A percentile compares a stretch with the other conserved stretches of the same genome.
These are phyloP conservation scores for Paraphoma sp. DNA, from an alignment of 2,329 filamentous ascomycete genomes.

Conservation along the genomic window DNA sequence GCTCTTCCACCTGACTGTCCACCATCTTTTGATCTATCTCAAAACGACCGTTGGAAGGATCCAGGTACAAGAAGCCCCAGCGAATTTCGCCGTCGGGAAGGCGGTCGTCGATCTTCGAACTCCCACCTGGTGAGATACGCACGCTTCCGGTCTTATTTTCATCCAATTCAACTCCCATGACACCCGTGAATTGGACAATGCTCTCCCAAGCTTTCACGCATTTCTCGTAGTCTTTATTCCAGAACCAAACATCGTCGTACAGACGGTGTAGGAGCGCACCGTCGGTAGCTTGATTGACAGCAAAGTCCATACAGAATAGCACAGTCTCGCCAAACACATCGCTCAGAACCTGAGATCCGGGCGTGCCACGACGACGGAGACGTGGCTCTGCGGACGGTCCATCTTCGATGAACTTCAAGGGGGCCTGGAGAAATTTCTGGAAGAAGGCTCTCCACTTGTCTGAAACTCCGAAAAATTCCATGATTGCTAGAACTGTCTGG, in stretches of 20 bases:
- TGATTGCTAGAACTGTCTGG: slow-evolving; percentile 51
- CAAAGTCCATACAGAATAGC: slow-evolving; percentile 56
- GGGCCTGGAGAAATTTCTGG: slow-evolving; percentile 54
- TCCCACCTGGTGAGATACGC: slow-evolving; percentile 31
- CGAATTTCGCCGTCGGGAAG: slow-evolving; percentile 39
- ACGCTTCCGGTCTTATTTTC: slow-evolving; percentile 51
- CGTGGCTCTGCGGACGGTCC: slow-evolving; percentile 43
- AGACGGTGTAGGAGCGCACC: slow-evolving; percentile 55
- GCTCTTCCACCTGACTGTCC: slow-evolving; percentile 36
- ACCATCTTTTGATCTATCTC: slow-evolving; percentile 44
- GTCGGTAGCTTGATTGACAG: slow-evolving; percentile 51
- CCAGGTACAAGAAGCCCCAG: slow-evolving; percentile 42
- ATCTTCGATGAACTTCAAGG: slow-evolving; percentile 52
- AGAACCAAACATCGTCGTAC: slow-evolving; percentile 59
- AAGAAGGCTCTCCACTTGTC: slow-evolving; percentile 54
- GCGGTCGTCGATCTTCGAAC: slow-evolving; percentile 22
- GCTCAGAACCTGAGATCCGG: slow-evolving; percentile 55
- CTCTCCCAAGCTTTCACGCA: slow-evolving; percentile 54
- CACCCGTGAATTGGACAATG: slow-evolving; percentile 51
- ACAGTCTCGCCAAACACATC: slow-evolving; percentile 58
- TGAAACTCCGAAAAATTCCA: slow-evolving; percentile 55
- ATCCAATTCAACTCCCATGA: slow-evolving; percentile 55
- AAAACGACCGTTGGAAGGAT: slow-evolving; percentile 33
- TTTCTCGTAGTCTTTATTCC: slow-evolving; percentile 50
- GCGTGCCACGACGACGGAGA: slow-evolving; percentile 53